Conservation (phyloP, 2,329 filamentous ascomycete species). For the Cercospora sp. region DNA sequence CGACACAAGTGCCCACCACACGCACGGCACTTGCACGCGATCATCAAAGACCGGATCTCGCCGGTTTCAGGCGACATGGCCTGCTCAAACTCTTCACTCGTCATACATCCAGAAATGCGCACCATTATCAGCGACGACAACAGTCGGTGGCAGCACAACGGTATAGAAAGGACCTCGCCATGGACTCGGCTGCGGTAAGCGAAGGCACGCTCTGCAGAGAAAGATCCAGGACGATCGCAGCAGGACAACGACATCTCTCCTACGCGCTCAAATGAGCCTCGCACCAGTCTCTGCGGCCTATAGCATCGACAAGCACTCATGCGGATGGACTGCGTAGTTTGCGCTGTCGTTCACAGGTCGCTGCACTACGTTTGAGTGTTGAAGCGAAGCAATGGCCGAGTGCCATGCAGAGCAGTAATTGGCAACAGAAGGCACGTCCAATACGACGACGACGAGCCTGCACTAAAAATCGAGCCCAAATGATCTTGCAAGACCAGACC, state of each 20-base stretch:
- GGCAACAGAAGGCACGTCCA: not conserved
- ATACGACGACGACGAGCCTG: not conserved
- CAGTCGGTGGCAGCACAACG: not conserved
- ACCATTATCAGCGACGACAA: not conserved
- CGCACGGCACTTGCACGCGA: conserved; percentile 7
- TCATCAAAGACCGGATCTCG: conserved; percentile 1
- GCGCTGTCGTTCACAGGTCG: not conserved
- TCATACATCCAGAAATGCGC: not conserved
- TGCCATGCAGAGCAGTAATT: not conserved
- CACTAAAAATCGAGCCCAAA: too few relatives aligned
- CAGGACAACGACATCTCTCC: not conserved
- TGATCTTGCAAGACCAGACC: not conserved
- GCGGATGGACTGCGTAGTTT: not conserved
- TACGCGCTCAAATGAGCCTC: not conserved
- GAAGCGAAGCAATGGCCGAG: not conserved
- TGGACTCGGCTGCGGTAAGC: not conserved
- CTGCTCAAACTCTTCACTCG: not conserved
- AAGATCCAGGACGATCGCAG: not conserved
- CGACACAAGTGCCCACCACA: not conserved
- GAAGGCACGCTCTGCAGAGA: not conserved
- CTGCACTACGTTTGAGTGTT: not conserved
- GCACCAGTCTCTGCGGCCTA: not conserved
- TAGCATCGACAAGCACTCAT: not conserved
- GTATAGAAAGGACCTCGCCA: not conserved
- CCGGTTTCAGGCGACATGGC: not conserved